phyloP scores from a whole-genome alignment of 495 filamentous ascomycete species.

The Daldinia concentrica region DNA sequence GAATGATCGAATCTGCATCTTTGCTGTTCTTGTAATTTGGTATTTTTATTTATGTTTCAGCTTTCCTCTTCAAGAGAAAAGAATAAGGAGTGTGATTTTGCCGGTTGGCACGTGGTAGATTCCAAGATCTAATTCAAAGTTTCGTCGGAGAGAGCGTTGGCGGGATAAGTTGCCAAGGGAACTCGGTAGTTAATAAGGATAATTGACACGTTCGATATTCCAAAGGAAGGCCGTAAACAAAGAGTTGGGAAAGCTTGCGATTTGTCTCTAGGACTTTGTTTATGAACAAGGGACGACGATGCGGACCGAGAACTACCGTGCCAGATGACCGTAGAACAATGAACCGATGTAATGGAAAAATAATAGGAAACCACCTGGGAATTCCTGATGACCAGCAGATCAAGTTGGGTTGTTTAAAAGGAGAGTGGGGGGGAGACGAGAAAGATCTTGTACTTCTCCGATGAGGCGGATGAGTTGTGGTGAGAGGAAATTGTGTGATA shows the following conservation, averaged over 20 bases:
- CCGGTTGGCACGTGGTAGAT: slow-evolving; percentile 33
- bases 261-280: slow-evolving; percentile 29
- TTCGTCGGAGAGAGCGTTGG: slow-evolving; percentile 4
- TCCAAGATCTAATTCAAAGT: slow-evolving; percentile 16
- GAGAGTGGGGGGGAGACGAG: slow-evolving; percentile 39
- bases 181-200: slow-evolving; percentile 21
- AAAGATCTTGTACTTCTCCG: slow-evolving; percentile 28
- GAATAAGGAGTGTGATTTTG: slow-evolving; percentile 30
- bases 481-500: slow-evolving; percentile 15
- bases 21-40: slow-evolving; percentile 29
- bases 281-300: slow-evolving; percentile 18
- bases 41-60: slow-evolving; percentile 12
- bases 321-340: slow-evolving; percentile 41
- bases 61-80: slow-evolving; percentile 22
- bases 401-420: slow-evolving; percentile 19
- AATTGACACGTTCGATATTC: slow-evolving; percentile 2
- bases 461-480: slow-evolving; percentile 23
- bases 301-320: slow-evolving; percentile 20
- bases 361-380: slow-evolving; percentile 41
- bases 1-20: slow-evolving; percentile 50
- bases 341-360: slow-evolving; percentile 25
- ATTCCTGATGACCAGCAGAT: slow-evolving; percentile 38
- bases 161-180: slow-evolving; percentile 16
- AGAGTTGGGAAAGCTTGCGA: slow-evolving; percentile 2
- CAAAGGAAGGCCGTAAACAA: slow-evolving; percentile 24